These are phyloP conservation scores for Kuraishia piskuri DNA, from an alignment of 805 yeast species.

Conservation along the genomic window DNA sequence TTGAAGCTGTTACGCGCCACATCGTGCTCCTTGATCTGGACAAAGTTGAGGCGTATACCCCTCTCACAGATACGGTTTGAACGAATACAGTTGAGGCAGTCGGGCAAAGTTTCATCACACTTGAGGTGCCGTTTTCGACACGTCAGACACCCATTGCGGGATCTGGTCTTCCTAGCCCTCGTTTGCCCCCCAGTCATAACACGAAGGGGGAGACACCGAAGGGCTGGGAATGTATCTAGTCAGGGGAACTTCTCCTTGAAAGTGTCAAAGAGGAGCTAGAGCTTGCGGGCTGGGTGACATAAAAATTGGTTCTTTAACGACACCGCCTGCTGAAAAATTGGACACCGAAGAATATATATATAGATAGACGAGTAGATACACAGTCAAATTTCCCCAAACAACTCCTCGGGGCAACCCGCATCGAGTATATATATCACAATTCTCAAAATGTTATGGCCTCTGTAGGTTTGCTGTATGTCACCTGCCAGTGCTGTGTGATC, in stretches of 20 bases:
- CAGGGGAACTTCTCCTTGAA: neutral
- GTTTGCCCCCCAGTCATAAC: neutral
- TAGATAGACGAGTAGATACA: too few relatives aligned
- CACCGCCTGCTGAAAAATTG: neutral
- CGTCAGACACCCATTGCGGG: constrained; percentile 43
- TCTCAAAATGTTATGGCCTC: neutral
- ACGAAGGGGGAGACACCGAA: neutral
- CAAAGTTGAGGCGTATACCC: constrained; percentile 37
- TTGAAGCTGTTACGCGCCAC: constrained; percentile 2
- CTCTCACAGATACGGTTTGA: constrained; percentile 38
- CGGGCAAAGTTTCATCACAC: constrained; percentile 58
- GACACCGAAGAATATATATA: neutral
- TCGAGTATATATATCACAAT: neutral
- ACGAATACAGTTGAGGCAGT: constrained; percentile 47
- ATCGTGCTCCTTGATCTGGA: constrained; percentile 9
- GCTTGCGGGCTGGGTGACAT: neutral
- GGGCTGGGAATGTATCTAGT: neutral
- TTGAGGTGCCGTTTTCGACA: constrained; percentile 62
- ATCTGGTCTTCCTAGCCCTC: constrained; percentile 11
- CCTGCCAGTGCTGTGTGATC: neutral
- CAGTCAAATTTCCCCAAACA: neutral
- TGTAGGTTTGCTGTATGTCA: neutral
- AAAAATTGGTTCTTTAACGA: too few relatives aligned
- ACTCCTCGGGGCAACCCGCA: neutral
- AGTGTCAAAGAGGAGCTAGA: neutral